Conservation (phyloP, 441 rosid genomes). For the Corymbia calophylla region DNA sequence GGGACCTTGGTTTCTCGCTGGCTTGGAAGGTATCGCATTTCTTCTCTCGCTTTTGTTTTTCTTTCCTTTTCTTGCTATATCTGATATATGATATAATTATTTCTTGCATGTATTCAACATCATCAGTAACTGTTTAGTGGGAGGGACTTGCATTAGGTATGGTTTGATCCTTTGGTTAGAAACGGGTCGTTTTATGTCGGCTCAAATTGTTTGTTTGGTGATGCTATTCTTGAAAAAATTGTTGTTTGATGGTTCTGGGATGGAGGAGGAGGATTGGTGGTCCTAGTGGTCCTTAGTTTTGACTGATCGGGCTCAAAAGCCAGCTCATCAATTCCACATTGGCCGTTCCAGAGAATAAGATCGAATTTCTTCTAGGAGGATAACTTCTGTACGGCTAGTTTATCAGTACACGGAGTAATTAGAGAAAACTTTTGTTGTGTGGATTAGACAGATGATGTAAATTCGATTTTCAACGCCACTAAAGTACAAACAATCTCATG, state of each 20-base stretch:
- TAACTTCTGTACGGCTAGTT: neutral
- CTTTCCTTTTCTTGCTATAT: neutral
- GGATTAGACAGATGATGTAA: neutral
- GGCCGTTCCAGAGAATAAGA: too few relatives aligned
- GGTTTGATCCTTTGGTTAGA: neutral
- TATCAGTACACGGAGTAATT: neutral
- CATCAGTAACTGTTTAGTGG: neutral
- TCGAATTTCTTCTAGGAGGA: neutral
- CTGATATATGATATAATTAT: neutral
- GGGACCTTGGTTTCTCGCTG: conserved; percentile 49
- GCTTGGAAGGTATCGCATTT: conserved; percentile 51
- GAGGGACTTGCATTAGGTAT: neutral
- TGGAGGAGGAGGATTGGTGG: neutral
- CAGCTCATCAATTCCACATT: too few relatives aligned
- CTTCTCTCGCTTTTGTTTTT: neutral
- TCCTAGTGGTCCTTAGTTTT: neutral
- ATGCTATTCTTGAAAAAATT: neutral
- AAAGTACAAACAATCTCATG: neutral
- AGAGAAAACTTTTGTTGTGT: neutral
- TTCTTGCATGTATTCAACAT: neutral
- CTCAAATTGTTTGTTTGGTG: neutral
- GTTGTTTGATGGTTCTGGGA: neutral
- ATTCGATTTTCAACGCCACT: neutral
- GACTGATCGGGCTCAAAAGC: neutral
- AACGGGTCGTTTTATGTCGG: neutral